A percentile compares a stretch with the other conserved stretches of the same genome.
Evolutionary conservation across 148 eudicot species (phyloP).

Genomic region (Rhododendron henanense): DNA sequence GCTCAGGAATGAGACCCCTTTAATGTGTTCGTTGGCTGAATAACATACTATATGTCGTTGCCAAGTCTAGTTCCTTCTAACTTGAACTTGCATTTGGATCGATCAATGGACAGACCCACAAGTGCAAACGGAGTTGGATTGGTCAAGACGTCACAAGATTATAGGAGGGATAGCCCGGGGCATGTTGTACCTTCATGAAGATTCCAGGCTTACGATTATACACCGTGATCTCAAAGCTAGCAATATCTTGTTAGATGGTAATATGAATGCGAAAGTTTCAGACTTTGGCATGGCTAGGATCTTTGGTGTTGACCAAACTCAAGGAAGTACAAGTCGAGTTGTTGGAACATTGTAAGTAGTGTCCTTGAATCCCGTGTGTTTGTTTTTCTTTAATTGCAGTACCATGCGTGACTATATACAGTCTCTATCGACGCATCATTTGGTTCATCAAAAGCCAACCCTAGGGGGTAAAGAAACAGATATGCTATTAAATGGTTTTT

Average conservation of each 20-base stretch:
- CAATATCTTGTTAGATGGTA: slow-evolving; percentile 10
- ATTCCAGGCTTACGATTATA: neutral
- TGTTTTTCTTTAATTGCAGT: neutral
- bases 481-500: neutral
- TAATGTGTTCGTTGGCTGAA: neutral
- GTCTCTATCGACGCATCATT: neutral
- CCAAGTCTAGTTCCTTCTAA: too few species aligned
- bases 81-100: too few species aligned
- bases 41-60: too few species aligned
- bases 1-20: neutral
- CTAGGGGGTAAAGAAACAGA: neutral
- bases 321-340: slow-evolving; percentile 18
- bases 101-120: too few species aligned
- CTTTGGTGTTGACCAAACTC: neutral
- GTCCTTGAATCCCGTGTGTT: neutral
- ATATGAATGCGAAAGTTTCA: slow-evolving; percentile 26
- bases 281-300: slow-evolving; percentile 3
- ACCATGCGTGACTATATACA: neutral
- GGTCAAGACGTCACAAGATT: too few species aligned
- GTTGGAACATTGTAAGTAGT: slow-evolving; percentile 47
- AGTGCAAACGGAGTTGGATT: too few species aligned
- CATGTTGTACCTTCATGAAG: slow-evolving; percentile 33
- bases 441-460: neutral
- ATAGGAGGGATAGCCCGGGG: too few species aligned
- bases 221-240: slow-evolving; percentile 6